Evolutionary conservation across 164 flowering plant genomes (phyloP), one percentile per base, ranked within the genome.

Genomic region (Hamamelis virginiana): DNA sequence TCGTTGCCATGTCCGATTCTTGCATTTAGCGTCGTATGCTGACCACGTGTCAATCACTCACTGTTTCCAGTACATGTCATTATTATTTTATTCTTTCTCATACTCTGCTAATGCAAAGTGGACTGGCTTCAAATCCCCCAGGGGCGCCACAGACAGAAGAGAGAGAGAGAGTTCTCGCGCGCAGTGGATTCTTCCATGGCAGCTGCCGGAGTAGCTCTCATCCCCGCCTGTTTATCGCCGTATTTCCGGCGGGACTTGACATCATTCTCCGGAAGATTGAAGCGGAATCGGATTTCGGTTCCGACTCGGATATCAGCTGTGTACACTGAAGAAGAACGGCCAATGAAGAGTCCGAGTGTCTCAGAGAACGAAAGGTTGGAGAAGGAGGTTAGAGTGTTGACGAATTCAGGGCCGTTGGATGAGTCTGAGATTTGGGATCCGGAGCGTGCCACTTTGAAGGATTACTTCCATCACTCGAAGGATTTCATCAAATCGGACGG

Each of bases 401-500:
- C 22, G 27, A 21, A 21, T 5, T 10, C 3, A 27, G 23, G 27
- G 16, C 59, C 1, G 26, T 23, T 23, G 22, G 59, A 55, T 4
- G 74, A 21, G 47, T 41, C 59, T 28, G 69, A 33, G 41, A 2
- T 33, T 33, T 33, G 4, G 41, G 41, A 56, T 77, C 26, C 56
- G 48, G 72, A 72, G 62, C 44, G 53, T 44, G 44, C 69, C 72
- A 78, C 76, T 5, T 71, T 81, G 64, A 78, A 69, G 69, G 89
- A 85, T 52, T 87, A 69, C 65, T 70, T 87, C 5, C 84, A 80
- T 19, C 66, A 70, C 43, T 48, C 83, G 11, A 80, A 67, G 68
- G 81, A 78, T 23, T 38, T 84, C 41, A 76, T 83, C 57, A 76
- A 59, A 76, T 70, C 83, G 8, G 86, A 82, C 69, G 86, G 82